Conservation (phyloP, 73 alveolate species). For the Tetrahymena thermophila region DNA sequence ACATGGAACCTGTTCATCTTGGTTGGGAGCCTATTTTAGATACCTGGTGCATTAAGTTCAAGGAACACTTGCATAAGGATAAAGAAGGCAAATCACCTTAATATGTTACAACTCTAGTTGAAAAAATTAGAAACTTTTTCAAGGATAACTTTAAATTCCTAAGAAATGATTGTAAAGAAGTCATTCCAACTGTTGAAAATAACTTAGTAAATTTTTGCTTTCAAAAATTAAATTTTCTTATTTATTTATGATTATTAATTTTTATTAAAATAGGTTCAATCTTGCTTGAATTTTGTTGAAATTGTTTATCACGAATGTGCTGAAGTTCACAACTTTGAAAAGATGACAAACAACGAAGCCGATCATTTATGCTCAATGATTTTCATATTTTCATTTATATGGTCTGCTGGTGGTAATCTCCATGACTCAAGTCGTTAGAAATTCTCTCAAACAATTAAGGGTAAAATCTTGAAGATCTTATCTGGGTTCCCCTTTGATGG, state of each 20-base stretch:
- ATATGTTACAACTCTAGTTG: conserved; percentile 54
- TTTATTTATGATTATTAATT: not conserved
- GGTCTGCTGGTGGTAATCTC: conserved; percentile 98
- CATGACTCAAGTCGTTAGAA: conserved; percentile 83
- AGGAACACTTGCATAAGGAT: conserved; percentile 37
- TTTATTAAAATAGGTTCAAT: conserved; percentile 2
- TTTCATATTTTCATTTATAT: conserved; percentile 82
- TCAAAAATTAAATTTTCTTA: not conserved
- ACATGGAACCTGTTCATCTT: conserved; percentile 98
- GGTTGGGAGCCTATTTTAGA: conserved; percentile 96
- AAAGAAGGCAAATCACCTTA: conserved; percentile 38
- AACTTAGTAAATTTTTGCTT: conserved; percentile 58
- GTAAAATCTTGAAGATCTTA: conserved; percentile 50
- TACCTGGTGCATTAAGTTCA: conserved; percentile 83
- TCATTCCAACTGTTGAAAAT: conserved; percentile 79
- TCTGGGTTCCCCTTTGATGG: conserved; percentile 82
- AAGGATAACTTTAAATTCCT: conserved; percentile 65
- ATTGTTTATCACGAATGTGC: conserved; percentile 67
- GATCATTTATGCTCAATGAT: conserved; percentile 75
- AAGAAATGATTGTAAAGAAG: conserved; percentile 94
- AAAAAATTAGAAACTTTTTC: conserved; percentile 49
- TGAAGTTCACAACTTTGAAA: conserved; percentile 69
- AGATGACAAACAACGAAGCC: conserved; percentile 56
- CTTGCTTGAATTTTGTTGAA: conserved; percentile 84
- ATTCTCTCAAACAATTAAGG: conserved; percentile 68